Evolutionary conservation across 768 basidiomycete species (phyloP), one percentile per base, ranked within the genome.

Genomic region (Dictyophora rubrovolvata): DNA sequence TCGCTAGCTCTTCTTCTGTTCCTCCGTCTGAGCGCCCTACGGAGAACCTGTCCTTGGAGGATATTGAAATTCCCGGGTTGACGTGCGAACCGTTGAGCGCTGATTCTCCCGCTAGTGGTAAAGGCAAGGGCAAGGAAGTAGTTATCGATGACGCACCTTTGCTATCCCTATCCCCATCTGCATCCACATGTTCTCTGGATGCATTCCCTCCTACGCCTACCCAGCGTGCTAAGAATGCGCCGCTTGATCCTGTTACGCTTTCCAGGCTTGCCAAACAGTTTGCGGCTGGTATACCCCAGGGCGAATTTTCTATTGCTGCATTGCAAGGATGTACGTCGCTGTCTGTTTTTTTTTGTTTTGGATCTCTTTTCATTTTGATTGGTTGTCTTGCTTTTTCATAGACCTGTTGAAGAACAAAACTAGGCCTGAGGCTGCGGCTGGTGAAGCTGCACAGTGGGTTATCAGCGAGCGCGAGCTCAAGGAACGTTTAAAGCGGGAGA

Each of bases 251-350:
- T 56, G 73, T 73, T 64, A 83, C 80, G 60, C 75, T 92, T 22
- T 82, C 80, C 23, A 65, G 71, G n/a, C 75, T 93, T 16, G 90
- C 89, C 10, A 83, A 86, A 73, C 66, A 75, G 60, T 94, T 94
- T 66, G 88, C 89, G 4, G 87, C 89, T 62, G 75, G 81, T 21
- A 83, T 94, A 20, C 90, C 93, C 0, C 87, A 91, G 37, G 84
- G 86, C 46, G 87, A 89, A 73, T 90, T 93, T 67, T 89, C 87
- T 66, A 87, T 93, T 56, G 92, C 93, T 18, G 86, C 89, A 59
- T 75, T 96, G 56, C 92, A 94, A 73, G 92, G 90, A 69, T 93
- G 87, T 89, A 20, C 65, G 62, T 58, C 60, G 48, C 47, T 60
- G 58, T 56, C 54, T 37, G 56, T 33, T 47, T 55, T 62, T 58